Conservation (phyloP, 176 grass and related monocot species). For the Oryza officinalis region DNA sequence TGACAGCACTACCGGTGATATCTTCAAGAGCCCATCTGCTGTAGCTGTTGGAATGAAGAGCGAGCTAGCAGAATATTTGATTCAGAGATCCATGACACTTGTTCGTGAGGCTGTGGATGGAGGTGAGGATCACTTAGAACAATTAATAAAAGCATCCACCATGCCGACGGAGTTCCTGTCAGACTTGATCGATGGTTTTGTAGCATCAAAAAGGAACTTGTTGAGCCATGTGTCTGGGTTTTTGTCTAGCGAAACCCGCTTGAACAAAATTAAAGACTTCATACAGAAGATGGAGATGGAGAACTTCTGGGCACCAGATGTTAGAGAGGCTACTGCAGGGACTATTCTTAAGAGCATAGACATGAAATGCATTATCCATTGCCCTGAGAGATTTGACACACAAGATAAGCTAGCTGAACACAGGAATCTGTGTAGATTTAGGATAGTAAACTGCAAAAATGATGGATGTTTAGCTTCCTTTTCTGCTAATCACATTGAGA, state of each 20-base stretch:
- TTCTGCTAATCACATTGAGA: slow-evolving; percentile 59
- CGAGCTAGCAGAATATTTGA: slow-evolving; percentile 65
- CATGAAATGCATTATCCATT: slow-evolving; percentile 54
- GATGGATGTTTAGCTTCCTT: slow-evolving; percentile 52
- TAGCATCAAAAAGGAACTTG: slow-evolving; percentile 65
- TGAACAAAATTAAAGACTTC: slow-evolving; percentile 76
- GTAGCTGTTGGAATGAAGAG: slow-evolving; percentile 53
- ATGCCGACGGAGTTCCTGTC: slow-evolving; percentile 59
- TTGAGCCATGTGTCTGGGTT: slow-evolving; percentile 81
- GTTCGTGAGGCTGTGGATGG: slow-evolving; percentile 42
- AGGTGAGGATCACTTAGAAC: slow-evolving; percentile 31
- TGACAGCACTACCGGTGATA: slow-evolving; percentile 74
- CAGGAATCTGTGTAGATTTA: slow-evolving; percentile 53
- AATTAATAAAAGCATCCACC: slow-evolving; percentile 46
- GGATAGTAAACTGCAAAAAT: slow-evolving; percentile 56
- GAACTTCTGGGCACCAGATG: slow-evolving; percentile 34
- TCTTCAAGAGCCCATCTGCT: slow-evolving; percentile 67
- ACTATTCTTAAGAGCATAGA: slow-evolving; percentile 57
- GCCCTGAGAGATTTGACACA: slow-evolving; percentile 47
- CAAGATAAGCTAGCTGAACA: slow-evolving; percentile 43
- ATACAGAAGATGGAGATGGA: slow-evolving; percentile 63
- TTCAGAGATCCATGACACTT: slow-evolving; percentile 54
- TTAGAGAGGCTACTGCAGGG: slow-evolving; percentile 36
- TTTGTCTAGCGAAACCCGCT: slow-evolving; percentile 69
- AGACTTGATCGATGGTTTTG: slow-evolving; percentile 59